Evolutionary conservation across 75 land plant species (phyloP).

Genomic region (Chamaecyparis obtusa): DNA sequence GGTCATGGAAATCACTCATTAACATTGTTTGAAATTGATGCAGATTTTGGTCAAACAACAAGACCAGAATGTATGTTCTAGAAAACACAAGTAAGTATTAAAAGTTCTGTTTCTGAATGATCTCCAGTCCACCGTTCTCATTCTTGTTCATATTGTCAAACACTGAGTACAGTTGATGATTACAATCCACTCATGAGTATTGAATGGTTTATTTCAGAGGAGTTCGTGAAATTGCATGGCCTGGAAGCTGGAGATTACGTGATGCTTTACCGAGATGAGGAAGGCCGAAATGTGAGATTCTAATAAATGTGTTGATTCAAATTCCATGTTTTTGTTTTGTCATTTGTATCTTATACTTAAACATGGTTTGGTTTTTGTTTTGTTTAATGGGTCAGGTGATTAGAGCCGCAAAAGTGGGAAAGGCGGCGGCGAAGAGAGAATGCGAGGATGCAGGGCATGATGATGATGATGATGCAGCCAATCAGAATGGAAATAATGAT

Average conservation of each 20-base stretch:
- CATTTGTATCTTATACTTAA: no score
- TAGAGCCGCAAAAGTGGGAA: no score
- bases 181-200: neutral
- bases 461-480: no score
- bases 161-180: neutral
- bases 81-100: conserved; percentile 33
- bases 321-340: no score
- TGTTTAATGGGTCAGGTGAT: no score
- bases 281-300: neutral
- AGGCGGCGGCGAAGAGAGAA: no score
- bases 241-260: neutral
- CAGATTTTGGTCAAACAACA: conserved; percentile 53
- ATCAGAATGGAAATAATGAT: no score
- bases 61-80: conserved; percentile 37
- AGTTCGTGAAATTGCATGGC: neutral
- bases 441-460: no score
- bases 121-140: neutral
- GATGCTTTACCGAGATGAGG: neutral
- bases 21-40: neutral
- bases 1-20: neutral
- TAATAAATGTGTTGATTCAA: neutral
- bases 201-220: neutral
- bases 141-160: neutral
- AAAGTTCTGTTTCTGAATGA: neutral
- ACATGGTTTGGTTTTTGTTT: no score